phyloP scores from a whole-genome alignment of 2,329 filamentous ascomycete species.

The Ceratocystiopsis sp. region DNA sequence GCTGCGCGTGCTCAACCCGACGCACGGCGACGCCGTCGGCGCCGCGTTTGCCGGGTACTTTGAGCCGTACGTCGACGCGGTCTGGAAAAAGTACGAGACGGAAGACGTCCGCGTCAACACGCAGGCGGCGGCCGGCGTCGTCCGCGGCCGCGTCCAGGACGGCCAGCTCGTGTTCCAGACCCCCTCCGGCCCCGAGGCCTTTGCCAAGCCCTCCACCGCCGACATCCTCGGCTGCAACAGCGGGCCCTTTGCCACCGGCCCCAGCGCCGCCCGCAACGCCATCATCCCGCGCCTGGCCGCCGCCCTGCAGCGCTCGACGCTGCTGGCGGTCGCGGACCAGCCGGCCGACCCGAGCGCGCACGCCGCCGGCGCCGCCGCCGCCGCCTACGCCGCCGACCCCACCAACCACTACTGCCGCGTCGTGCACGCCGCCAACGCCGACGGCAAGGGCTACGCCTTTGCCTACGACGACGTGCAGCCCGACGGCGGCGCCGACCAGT shows the following conservation, averaged over 20 bases:
- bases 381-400: conserved; percentile 22
- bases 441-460: conserved; percentile 41
- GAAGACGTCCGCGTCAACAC: conserved; percentile 41
- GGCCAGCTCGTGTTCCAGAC: neutral
- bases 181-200: conserved; percentile 21
- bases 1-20: conserved; percentile 27
- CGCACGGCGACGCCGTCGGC: conserved; percentile 23
- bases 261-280: conserved; percentile 21
- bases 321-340: conserved; percentile 19
- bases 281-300: conserved; percentile 31
- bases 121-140: conserved; percentile 38
- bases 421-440: conserved; percentile 35
- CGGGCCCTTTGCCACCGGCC: conserved; percentile 37
- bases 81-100: conserved; percentile 22
- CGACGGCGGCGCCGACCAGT: conserved; percentile 32
- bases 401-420: conserved; percentile 43
- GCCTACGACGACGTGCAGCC: conserved; percentile 44
- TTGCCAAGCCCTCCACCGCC: conserved; percentile 36
- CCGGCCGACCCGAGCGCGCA: conserved; percentile 12
- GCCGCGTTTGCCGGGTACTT: conserved; percentile 27
- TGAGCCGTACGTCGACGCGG: conserved; percentile 24
- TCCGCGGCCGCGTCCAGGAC: conserved; percentile 31
- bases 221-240: conserved; percentile 53
- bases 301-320: conserved; percentile 37
- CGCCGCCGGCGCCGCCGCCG: no score